Conservation (phyloP, 2,329 filamentous ascomycete species). For the Penicillium rolfsii region DNA sequence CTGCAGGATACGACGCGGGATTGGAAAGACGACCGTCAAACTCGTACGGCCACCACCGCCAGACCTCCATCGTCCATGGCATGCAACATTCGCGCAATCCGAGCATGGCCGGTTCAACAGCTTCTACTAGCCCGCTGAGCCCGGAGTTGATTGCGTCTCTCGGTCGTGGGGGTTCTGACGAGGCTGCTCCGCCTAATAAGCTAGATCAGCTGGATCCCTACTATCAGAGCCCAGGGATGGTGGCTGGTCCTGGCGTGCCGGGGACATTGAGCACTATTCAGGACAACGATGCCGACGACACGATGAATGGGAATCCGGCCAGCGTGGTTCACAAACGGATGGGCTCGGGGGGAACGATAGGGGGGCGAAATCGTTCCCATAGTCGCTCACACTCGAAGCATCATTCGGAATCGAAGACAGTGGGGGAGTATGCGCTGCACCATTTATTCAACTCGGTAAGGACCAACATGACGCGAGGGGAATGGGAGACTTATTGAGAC, state of each 20-base stretch:
- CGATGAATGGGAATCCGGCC: constrained; percentile 30
- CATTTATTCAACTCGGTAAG: constrained; percentile 89
- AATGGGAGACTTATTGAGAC: not conserved
- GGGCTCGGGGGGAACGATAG: constrained; percentile 67
- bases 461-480: not conserved
- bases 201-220: constrained; percentile 40
- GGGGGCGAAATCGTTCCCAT: constrained; percentile 72
- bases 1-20: constrained; percentile 42
- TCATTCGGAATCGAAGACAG: constrained; percentile 80
- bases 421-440: constrained; percentile 96
- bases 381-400: constrained; percentile 75
- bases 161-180: constrained; percentile 58
- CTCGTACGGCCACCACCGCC: constrained; percentile 85
- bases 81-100: constrained; percentile 88
- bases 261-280: constrained; percentile 43
- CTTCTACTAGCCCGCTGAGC: constrained; percentile 78
- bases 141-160: constrained; percentile 79
- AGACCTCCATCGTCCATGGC: constrained; percentile 96
- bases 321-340: constrained; percentile 42
- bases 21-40: constrained; percentile 49
- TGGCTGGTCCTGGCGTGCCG: constrained; percentile 30
- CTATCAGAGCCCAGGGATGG: constrained; percentile 45
- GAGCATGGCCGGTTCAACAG: constrained; percentile 69
- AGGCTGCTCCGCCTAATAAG: constrained; percentile 39
- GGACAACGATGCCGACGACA: constrained; percentile 41